These are phyloP conservation scores for Sporothrix dimorphospora DNA, from an alignment of 2,329 filamentous ascomycete species.

Conservation along the genomic window DNA sequence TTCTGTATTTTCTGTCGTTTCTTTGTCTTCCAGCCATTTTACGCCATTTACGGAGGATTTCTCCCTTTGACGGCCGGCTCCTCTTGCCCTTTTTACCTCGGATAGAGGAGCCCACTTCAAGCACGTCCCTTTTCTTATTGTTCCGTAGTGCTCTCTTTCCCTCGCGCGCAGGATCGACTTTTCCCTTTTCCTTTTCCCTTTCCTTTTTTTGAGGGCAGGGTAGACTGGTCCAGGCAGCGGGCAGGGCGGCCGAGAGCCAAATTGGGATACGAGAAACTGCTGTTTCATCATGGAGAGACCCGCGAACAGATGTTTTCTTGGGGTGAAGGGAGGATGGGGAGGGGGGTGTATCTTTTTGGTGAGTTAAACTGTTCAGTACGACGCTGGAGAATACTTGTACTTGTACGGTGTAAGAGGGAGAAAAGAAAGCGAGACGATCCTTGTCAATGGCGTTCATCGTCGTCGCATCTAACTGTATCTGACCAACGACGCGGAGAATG, in stretches of 20 bases:
- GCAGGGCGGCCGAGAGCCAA: constrained; percentile 37
- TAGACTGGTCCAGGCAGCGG: constrained; percentile 2
- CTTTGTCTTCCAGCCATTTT: background rate
- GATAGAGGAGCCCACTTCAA: background rate
- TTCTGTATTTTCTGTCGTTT: background rate
- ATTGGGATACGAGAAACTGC: constrained; percentile 51
- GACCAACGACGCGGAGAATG: background rate
- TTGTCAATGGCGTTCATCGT: background rate
- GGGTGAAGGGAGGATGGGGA: constrained; percentile 34
- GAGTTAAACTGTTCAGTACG: background rate
- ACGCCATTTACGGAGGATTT: background rate
- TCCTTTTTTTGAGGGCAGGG: constrained; percentile 3
- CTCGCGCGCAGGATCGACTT: background rate
- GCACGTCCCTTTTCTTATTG: constrained; percentile 6
- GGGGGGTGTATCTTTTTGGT: constrained; percentile 20
- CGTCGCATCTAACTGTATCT: background rate
- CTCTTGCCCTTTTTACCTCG: constrained; percentile 3
- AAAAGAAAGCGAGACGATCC: background rate
- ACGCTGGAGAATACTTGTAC: too few species aligned
- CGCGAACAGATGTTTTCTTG: constrained; percentile 29
- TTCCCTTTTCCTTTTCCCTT: constrained; percentile 13
- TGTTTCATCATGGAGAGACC: constrained; percentile 46
- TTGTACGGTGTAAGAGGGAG: too few species aligned
- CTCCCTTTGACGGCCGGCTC: background rate
- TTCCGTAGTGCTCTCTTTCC: background rate